These are phyloP conservation scores for Lepidium africanum DNA, from an alignment of 345 rosid species.

Conservation along the genomic window DNA sequence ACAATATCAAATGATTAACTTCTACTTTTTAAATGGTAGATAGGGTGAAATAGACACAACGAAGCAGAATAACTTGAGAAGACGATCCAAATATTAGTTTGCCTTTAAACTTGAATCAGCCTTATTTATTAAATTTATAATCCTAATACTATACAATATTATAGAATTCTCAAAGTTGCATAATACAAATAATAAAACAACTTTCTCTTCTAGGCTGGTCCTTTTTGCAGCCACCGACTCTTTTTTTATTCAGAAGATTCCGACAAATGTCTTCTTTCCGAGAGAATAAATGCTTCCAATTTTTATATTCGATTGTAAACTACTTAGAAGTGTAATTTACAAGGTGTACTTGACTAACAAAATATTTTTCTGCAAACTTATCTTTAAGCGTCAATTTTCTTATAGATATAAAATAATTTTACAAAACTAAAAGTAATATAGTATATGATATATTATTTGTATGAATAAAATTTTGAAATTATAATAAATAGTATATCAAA, in stretches of 20 bases:
- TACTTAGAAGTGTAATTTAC: background rate
- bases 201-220: background rate
- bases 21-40: too few species aligned
- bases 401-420: too few species aligned
- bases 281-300: conserved; percentile 15
- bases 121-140: background rate
- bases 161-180: background rate
- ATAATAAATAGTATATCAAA: too few species aligned
- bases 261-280: background rate
- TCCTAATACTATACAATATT: background rate
- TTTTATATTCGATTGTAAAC: background rate
- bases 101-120: background rate
- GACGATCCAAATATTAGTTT: background rate
- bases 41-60: background rate
- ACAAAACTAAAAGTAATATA: too few species aligned
- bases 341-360: too few species aligned
- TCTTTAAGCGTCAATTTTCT: too few species aligned
- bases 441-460: too few species aligned
- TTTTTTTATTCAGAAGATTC: background rate
- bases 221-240: conserved; percentile 14
- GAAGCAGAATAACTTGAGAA: background rate
- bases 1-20: too few species aligned
- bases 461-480: too few species aligned
- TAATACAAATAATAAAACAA: background rate
- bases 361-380: too few species aligned